These are phyloP conservation scores for Sporothrix brasiliensis DNA, from an alignment of 2,329 filamentous ascomycete species.

Conservation along the genomic window DNA sequence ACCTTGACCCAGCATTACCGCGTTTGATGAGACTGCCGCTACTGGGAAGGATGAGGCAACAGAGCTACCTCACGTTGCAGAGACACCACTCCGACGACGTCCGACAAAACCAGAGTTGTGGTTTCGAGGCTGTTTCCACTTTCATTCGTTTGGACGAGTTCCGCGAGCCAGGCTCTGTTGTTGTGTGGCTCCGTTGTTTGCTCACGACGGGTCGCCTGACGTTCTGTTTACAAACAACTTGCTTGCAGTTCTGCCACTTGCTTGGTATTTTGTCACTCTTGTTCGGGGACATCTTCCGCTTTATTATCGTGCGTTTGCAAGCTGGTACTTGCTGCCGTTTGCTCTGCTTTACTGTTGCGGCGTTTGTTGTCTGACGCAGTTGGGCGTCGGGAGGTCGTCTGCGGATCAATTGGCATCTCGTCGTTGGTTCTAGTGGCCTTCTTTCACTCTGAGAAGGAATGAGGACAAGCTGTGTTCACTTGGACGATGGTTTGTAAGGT, in stretches of 20 bases:
- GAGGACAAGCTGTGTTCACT: too few species aligned
- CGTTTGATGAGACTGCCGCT: constrained; percentile 8
- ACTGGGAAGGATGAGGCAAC: background rate
- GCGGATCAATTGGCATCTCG: background rate
- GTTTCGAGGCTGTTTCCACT: constrained; percentile 17
- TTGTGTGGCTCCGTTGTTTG: constrained; percentile 14
- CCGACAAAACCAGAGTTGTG: constrained; percentile 16
- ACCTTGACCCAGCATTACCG: background rate
- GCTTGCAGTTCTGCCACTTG: constrained; percentile 13
- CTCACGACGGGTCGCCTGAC: background rate
- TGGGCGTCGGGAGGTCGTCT: background rate
- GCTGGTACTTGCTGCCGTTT: background rate
- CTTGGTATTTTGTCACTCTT: background rate
- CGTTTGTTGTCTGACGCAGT: constrained; percentile 5
- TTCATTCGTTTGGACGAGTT: background rate
- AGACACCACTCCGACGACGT: constrained; percentile 14
- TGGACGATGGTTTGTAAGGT: too few species aligned
- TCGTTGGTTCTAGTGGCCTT: background rate
- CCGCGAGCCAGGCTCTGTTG: background rate
- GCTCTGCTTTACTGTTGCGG: background rate
- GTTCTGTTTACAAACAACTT: background rate
- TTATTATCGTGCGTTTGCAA: background rate
- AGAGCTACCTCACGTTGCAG: constrained; percentile 8
- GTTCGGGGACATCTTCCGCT: background rate
- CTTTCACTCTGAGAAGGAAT: background rate